Conservation (phyloP, 2,329 filamentous ascomycete genomes). For the Hymenoscyphus salicellus region DNA sequence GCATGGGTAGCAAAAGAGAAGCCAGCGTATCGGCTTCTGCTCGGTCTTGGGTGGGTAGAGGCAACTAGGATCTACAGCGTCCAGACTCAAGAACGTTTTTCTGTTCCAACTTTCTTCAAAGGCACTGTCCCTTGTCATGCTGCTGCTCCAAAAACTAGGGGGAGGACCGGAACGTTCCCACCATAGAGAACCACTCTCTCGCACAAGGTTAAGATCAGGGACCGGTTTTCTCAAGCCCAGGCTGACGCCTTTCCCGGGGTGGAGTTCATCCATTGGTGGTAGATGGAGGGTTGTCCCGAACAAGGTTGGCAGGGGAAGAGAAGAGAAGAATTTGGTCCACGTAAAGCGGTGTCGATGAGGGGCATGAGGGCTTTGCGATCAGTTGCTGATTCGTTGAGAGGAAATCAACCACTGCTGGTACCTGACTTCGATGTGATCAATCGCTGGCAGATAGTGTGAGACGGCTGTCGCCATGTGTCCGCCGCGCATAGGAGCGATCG, state of each 20-base stretch:
- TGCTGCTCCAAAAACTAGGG: not conserved
- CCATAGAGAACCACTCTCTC: constrained; percentile 2
- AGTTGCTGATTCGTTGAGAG: not conserved
- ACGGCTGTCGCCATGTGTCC: not conserved
- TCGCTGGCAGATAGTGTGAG: not conserved
- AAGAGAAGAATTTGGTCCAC: not conserved
- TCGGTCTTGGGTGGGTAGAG: not conserved
- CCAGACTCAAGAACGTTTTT: constrained; percentile 1
- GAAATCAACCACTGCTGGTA: not conserved
- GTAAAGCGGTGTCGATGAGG: constrained; percentile 1
- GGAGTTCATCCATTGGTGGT: not conserved
- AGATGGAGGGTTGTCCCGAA: not conserved
- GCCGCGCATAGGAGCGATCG: not conserved
- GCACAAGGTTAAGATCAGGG: constrained; percentile 1
- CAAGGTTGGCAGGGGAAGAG: not conserved
- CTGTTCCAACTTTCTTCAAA: not conserved
- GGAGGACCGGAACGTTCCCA: not conserved
- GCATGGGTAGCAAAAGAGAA: not conserved
- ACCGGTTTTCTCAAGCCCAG: constrained; percentile 2
- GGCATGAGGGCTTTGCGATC: constrained; percentile 1
- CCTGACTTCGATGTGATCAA: not conserved
- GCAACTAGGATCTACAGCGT: constrained; percentile 3
- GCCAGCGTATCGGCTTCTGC: constrained; percentile 5
- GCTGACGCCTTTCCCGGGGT: constrained; percentile 5
- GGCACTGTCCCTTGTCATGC: not conserved